Evolutionary conservation across 257 asterid species (phyloP), one percentile per base, ranked within the genome.

Genomic region (Jacaranda copaia): DNA sequence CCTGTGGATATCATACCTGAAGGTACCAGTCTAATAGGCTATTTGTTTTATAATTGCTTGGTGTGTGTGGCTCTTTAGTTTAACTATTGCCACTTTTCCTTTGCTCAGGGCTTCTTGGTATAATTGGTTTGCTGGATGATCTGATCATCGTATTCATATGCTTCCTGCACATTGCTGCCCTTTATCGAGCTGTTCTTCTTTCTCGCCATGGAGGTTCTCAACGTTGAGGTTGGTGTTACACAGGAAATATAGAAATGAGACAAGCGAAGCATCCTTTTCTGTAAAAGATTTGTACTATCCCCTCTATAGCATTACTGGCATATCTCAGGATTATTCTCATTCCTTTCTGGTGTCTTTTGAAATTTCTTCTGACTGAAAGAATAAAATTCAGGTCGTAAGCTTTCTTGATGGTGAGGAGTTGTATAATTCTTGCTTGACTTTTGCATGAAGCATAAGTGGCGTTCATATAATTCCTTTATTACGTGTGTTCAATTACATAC

Each of bases 151-250:
- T 87, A 75, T 81, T 96, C 83, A 75, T 90, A 49, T 89, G 93
- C 85, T 91, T 93, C 89, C 83, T 96, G 77, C 94, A 93, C 58
- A 89, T 96, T 72, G 97, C 97, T 82, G 93, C 99, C 79, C 92
- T 96, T 69, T 96, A 96, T 77, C 93, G 99, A 68, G 88, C 97
- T 78, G 89, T 91, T 80, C 98, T 96, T 56, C 83, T 91, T 57
- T 35, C 76, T 51, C 97, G 96, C 75, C 97, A 93, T 74, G 89
- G 98, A 79, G 97, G 97, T 82, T 15, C 53, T 42, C 40, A 43
- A n/a, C 7, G 9, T 8, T 43, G 53, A 40, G n/a, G 25, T 69
- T 58, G 51, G 46, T 56, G 32, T 18, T 68, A 15, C 45, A 52
- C 38, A 52, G 43, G 18, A 78, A 71, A 48, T 48, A 38, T 42